Conservation (phyloP, 2,329 filamentous ascomycete genomes). For the Fusarium siculi region DNA sequence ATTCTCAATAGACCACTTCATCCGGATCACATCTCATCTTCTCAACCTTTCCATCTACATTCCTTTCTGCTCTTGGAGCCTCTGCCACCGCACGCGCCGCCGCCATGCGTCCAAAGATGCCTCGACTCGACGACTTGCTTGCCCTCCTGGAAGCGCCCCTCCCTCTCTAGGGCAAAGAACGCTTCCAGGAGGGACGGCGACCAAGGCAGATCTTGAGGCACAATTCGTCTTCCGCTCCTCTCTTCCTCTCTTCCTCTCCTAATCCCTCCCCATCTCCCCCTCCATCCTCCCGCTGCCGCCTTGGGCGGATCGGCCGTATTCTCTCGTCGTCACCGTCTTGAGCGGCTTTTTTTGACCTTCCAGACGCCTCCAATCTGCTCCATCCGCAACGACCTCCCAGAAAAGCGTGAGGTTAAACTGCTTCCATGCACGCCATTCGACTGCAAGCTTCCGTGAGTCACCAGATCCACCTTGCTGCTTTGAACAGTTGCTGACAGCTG, state of each 20-base stretch:
- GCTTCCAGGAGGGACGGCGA: no score
- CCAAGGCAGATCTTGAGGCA: neutral
- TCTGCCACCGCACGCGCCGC: no score
- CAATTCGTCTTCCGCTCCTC: neutral
- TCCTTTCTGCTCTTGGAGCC: no score
- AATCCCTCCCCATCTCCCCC: neutral
- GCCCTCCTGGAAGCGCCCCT: no score
- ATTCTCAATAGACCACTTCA: no score
- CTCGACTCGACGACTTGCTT: no score
- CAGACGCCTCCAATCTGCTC: neutral
- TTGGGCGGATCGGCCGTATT: neutral
- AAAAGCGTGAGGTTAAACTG: fast-evolving
- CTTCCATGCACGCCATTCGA: neutral
- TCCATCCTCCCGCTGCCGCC: neutral
- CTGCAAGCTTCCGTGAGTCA: neutral
- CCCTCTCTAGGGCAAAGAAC: no score
- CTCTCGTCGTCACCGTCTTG: neutral
- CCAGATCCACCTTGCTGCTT: no score
- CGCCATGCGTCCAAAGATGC: no score
- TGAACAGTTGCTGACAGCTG: neutral
- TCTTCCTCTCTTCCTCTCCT: no score
- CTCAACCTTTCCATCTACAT: no score
- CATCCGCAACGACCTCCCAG: neutral
- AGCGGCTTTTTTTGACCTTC: neutral
- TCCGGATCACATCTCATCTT: no score